Percentiles rank a stretch among this genome's conserved stretches.
These are phyloP conservation scores for Boletus vinaceobasis DNA, from an alignment of 768 basidiomycete species.

Conservation along the genomic window DNA sequence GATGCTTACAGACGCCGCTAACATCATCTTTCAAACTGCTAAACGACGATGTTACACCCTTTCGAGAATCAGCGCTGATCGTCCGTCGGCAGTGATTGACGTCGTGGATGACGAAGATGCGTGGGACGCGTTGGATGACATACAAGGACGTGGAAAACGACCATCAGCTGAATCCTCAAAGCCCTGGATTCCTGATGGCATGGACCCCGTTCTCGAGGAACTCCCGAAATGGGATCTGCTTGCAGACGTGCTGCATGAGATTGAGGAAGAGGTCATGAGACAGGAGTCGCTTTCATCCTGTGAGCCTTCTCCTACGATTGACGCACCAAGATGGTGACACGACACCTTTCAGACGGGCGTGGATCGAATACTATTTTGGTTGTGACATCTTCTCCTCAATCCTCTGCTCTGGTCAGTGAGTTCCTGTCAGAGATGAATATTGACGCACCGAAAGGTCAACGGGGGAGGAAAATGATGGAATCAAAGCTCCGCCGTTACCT, in stretches of 20 bases:
- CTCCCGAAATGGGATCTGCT: slow-evolving; percentile 91
- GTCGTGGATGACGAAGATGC: slow-evolving; percentile 64
- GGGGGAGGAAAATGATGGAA: slow-evolving; percentile 79
- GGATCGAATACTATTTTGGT: slow-evolving; percentile 78
- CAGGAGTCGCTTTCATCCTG: slow-evolving; percentile 42
- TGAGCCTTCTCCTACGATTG: slow-evolving; percentile 1
- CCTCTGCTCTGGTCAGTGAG: slow-evolving; percentile 70
- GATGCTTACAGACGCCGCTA: slow-evolving; percentile 91
- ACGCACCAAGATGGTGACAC: background rate
- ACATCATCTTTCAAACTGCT: slow-evolving; percentile 78
- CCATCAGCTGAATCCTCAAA: slow-evolving; percentile 10
- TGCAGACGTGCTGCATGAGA: slow-evolving; percentile 82
- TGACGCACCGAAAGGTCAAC: slow-evolving; percentile 52
- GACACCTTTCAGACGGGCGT: slow-evolving; percentile 29
- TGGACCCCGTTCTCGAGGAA: slow-evolving; percentile 89
- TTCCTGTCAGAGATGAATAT: slow-evolving; percentile 68
- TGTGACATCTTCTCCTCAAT: slow-evolving; percentile 81
- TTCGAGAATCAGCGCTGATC: slow-evolving; percentile 27
- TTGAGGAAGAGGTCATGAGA: slow-evolving; percentile 79
- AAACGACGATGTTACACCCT: slow-evolving; percentile 77
- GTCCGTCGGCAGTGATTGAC: slow-evolving; percentile 35
- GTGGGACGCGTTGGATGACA: slow-evolving; percentile 70
- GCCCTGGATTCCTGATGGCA: slow-evolving; percentile 68
- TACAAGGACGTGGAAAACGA: slow-evolving; percentile 20
- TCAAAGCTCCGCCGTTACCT: slow-evolving; percentile 68